These are phyloP conservation scores for Colletotrichum nymphaeae DNA, from an alignment of 2,329 filamentous ascomycete species.

Conservation along the genomic window DNA sequence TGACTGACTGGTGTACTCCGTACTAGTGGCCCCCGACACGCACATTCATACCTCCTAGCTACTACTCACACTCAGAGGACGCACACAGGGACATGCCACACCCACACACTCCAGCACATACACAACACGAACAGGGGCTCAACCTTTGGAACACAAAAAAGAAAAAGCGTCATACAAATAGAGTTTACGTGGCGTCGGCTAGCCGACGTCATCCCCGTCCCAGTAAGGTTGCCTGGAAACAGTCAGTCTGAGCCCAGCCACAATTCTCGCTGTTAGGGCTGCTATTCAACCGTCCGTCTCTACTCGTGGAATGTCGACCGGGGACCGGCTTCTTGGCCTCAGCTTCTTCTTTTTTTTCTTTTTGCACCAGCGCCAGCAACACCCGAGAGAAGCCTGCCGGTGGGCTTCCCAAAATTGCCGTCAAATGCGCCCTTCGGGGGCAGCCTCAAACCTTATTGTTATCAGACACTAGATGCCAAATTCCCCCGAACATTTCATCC, in stretches of 20 bases:
- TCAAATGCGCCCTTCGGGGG: conserved; percentile 12
- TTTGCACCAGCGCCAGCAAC: background rate
- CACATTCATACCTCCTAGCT: background rate
- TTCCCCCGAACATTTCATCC: background rate
- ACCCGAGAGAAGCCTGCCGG: background rate
- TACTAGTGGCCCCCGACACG: background rate
- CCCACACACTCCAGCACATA: background rate
- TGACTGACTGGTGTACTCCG: background rate
- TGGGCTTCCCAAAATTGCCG: background rate
- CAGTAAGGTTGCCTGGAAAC: conserved; percentile 19
- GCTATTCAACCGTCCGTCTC: background rate
- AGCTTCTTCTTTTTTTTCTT: background rate
- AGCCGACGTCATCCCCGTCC: conserved; percentile 25
- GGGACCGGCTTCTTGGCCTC: background rate
- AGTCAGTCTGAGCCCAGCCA: conserved; percentile 23
- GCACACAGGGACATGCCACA: background rate
- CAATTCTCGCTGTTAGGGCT: conserved; percentile 16
- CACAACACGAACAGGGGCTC: conserved; percentile 9
- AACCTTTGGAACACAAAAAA: background rate
- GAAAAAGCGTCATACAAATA: conserved; percentile 22
- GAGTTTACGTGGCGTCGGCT: conserved; percentile 30
- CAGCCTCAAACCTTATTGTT: conserved; percentile 10
- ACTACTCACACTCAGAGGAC: background rate
- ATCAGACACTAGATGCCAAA: background rate
- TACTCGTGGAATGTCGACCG: background rate